Conservation (phyloP, 73 alveolate genomes). For the Paramecium primaurelia region DNA sequence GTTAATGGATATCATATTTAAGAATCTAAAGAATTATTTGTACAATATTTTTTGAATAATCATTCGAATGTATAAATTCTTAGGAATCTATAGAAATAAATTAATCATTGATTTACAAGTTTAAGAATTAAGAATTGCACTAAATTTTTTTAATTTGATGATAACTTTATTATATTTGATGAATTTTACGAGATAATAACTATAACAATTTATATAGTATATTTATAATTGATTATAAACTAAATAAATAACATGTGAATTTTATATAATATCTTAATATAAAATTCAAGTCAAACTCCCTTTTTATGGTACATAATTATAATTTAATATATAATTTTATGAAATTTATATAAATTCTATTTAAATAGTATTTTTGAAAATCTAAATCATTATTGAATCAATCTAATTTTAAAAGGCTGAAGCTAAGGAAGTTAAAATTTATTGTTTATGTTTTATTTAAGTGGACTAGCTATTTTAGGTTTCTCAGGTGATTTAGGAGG, state of each 20-base stretch:
- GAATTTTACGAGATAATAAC: too few relatives aligned
- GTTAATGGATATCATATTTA: too few relatives aligned
- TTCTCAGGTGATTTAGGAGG: not conserved
- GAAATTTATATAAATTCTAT: not conserved
- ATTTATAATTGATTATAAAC: not conserved
- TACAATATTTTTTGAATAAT: too few relatives aligned
- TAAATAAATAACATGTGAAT: not conserved
- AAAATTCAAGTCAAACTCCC: not conserved
- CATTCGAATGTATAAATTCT: too few relatives aligned
- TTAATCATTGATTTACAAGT: too few relatives aligned
- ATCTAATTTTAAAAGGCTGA: not conserved
- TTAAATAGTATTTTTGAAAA: not conserved
- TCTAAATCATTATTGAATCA: not conserved
- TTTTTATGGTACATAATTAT: not conserved
- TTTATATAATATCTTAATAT: not conserved
- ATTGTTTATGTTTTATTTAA: not conserved
- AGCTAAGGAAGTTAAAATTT: not conserved
- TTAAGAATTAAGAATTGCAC: too few relatives aligned
- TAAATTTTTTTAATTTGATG: too few relatives aligned
- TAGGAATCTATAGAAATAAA: too few relatives aligned
- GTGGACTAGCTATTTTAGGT: not conserved
- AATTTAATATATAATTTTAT: not conserved
- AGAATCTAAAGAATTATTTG: too few relatives aligned
- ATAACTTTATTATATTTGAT: too few relatives aligned
- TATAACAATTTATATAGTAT: too few relatives aligned